A percentile compares a stretch with the other conserved stretches of the same genome.
phyloP scores from a whole-genome alignment of 192 early-diverging fungal genomes.

The Coemansia guatemalensis region DNA sequence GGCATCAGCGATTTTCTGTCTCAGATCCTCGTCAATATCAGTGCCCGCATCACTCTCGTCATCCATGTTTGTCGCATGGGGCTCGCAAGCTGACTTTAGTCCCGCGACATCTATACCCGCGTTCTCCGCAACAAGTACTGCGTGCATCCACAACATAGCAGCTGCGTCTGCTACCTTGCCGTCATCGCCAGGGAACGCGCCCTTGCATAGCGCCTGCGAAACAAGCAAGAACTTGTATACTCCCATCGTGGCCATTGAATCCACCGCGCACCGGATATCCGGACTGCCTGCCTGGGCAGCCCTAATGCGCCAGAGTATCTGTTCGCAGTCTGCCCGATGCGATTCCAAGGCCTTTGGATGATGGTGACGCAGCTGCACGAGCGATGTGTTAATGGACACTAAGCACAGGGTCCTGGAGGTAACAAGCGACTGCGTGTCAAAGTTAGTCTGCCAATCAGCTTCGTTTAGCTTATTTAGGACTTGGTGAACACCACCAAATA shows the following conservation, averaged over 20 bases:
- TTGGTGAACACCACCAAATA: slow-evolving; percentile 14
- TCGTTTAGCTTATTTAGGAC: background rate
- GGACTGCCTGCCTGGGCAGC: background rate
- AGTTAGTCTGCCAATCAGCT: background rate
- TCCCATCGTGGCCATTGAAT: background rate
- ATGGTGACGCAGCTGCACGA: slow-evolving; percentile 17
- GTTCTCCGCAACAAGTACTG: slow-evolving; percentile 2
- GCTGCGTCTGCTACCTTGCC: background rate
- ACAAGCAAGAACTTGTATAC: slow-evolving; percentile 12
- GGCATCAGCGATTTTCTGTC: slow-evolving; percentile 10
- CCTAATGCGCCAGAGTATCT: slow-evolving; percentile 2
- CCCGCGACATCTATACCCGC: slow-evolving; percentile 5
- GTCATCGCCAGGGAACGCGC: background rate
- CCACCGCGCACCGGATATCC: slow-evolving; percentile 3
- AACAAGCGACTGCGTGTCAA: background rate
- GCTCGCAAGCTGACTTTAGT: background rate
- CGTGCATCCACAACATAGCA: slow-evolving; percentile 16
- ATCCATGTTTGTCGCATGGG: background rate
- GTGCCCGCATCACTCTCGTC: background rate
- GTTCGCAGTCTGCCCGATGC: slow-evolving; percentile 3
- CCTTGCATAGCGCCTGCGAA: slow-evolving; percentile 6
- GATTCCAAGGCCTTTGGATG: background rate
- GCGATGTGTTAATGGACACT: slow-evolving; percentile 18
- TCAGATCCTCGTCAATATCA: background rate
- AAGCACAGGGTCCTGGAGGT: slow-evolving; percentile 12